Evolutionary conservation across 441 rosid genomes (phyloP).

Genomic region (Populus trichocarpa): DNA sequence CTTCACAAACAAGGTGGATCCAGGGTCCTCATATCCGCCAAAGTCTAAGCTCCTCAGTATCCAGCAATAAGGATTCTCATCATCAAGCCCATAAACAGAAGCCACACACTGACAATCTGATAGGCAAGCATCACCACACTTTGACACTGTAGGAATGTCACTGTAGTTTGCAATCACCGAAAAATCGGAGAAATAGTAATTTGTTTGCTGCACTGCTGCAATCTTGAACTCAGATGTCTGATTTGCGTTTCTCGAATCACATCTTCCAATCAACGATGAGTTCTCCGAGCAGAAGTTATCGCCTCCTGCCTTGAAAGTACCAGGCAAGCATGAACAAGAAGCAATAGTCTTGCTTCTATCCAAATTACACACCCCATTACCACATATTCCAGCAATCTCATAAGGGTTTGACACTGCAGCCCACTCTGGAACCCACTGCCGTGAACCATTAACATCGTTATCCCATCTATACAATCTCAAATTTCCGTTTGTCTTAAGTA

Average conservation of each 20-base stretch:
- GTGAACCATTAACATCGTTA: conserved; percentile 68
- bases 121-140: conserved; percentile 74
- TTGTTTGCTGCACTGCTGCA: conserved; percentile 60
- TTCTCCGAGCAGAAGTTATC: conserved; percentile 40
- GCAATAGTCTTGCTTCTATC: conserved; percentile 69
- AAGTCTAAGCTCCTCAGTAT: conserved; percentile 61
- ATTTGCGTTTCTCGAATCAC: conserved; percentile 32
- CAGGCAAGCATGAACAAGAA: conserved; percentile 69
- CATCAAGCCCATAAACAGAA: conserved; percentile 82
- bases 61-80: conserved; percentile 92
- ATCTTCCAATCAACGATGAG: conserved; percentile 41
- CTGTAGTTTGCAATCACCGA: conserved; percentile 75
- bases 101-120: conserved; percentile 77
- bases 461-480: conserved; percentile 79
- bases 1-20: conserved; percentile 75
- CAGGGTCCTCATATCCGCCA: conserved; percentile 77
- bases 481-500: conserved; percentile 74
- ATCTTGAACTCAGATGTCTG: conserved; percentile 33
- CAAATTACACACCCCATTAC: conserved; percentile 73
- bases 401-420: conserved; percentile 91
- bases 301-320: conserved; percentile 40
- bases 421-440: conserved; percentile 88
- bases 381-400: conserved; percentile 77
- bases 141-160: conserved; percentile 47
- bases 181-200: conserved; percentile 62